These are phyloP conservation scores for Rostrohypoxylon terebratum DNA, from an alignment of 495 filamentous ascomycete species.

Conservation along the genomic window DNA sequence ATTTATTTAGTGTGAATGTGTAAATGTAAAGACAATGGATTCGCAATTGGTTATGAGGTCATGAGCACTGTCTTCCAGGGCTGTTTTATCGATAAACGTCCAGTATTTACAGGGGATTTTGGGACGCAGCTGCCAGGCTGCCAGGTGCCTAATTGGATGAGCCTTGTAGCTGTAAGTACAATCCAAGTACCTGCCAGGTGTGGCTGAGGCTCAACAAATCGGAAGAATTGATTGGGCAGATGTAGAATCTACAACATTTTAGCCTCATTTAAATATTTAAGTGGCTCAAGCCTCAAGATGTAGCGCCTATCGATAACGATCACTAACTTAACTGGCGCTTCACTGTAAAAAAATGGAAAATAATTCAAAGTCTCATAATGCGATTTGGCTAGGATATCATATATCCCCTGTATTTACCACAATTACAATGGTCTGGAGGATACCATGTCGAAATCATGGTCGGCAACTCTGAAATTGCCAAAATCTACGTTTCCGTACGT, in stretches of 20 bases:
- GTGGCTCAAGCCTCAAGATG: neutral
- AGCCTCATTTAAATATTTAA: neutral
- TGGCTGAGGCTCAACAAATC: slow-evolving; percentile 22
- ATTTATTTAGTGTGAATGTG: neutral
- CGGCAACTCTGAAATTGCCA: slow-evolving; percentile 61
- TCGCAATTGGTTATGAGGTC: slow-evolving; percentile 27
- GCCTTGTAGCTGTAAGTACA: neutral
- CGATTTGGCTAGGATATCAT: slow-evolving; percentile 6
- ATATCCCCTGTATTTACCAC: slow-evolving; percentile 8
- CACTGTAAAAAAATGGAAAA: slow-evolving; percentile 5
- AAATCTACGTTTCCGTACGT: slow-evolving; percentile 63
- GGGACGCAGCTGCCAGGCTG: neutral
- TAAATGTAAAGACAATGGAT: neutral
- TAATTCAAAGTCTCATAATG: slow-evolving; percentile 13
- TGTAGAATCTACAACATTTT: neutral
- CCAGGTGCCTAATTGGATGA: too few relatives aligned
- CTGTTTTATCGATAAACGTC: slow-evolving; percentile 30
- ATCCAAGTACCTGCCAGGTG: too few relatives aligned
- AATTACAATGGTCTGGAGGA: slow-evolving; percentile 38
- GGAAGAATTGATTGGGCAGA: slow-evolving; percentile 9
- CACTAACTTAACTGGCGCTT: slow-evolving; percentile 2
- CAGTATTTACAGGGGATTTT: neutral
- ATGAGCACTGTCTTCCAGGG: too few relatives aligned
- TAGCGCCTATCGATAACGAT: slow-evolving; percentile 14
- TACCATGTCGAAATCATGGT: slow-evolving; percentile 64